Conservation (phyloP, 2,329 filamentous ascomycete genomes). For the Didymella segeticola region DNA sequence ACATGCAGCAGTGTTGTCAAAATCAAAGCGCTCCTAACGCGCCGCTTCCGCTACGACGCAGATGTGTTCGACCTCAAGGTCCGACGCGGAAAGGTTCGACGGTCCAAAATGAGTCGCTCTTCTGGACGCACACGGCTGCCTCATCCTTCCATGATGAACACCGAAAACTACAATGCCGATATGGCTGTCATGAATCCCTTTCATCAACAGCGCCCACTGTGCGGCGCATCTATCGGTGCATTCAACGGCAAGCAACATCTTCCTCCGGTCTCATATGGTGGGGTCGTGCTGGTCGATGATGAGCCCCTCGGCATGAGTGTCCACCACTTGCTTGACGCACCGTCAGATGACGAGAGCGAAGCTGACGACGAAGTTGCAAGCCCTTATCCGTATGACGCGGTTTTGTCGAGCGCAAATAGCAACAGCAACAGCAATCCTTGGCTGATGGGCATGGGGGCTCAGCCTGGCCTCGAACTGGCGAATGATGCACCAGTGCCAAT, state of each 20-base stretch:
- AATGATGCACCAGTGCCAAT: constrained; percentile 36
- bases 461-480: constrained; percentile 42
- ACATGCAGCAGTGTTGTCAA: constrained; percentile 78
- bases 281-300: constrained; percentile 83
- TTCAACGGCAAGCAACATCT: constrained; percentile 85
- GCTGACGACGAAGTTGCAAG: constrained; percentile 47
- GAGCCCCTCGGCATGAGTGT: constrained; percentile 93
- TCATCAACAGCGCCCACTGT: constrained; percentile 79
- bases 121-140: constrained; percentile 40
- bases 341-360: constrained; percentile 60
- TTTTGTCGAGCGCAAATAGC: constrained; percentile 54
- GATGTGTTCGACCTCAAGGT: constrained; percentile 72
- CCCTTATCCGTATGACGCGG: constrained; percentile 34
- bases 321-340: constrained; percentile 87
- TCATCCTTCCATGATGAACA: constrained; percentile 51
- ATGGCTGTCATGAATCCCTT: constrained; percentile 68
- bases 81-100: constrained; percentile 70
- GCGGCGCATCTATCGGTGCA: constrained; percentile 91
- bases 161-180: constrained; percentile 44
- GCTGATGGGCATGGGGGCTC: constrained; percentile 47
- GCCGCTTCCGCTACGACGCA: constrained; percentile 72
- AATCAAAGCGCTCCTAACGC: constrained; percentile 73
- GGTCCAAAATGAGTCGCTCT: constrained; percentile 61
- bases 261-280: constrained; percentile 89
- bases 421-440: constrained; percentile 39